phyloP scores from a whole-genome alignment of 1,284 basidiomycete genomes.

The Cutaneotrichosporon sp. region DNA sequence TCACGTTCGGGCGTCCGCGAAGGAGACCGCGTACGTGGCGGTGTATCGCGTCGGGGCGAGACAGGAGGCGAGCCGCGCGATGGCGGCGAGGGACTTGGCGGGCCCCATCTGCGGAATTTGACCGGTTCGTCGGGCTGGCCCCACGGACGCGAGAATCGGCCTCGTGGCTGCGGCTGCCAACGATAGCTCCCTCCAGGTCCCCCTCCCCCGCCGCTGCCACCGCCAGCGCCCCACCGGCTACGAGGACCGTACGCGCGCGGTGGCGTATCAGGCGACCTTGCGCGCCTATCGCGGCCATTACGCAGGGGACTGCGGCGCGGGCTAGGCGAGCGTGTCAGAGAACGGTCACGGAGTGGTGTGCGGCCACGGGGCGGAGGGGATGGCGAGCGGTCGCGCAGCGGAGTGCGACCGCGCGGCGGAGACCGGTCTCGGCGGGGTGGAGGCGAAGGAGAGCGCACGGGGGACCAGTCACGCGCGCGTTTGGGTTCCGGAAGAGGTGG shows the following conservation, averaged over 20 bases:
- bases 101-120: conserved; percentile 20
- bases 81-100: background rate
- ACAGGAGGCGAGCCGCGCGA: background rate
- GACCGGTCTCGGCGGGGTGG: background rate
- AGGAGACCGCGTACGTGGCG: background rate
- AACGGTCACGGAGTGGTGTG: background rate
- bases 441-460: conserved; percentile 1
- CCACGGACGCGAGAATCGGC: background rate
- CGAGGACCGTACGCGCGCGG: background rate
- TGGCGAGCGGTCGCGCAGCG: background rate
- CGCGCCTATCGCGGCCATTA: background rate
- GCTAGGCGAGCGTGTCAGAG: background rate
- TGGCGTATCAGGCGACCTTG: background rate
- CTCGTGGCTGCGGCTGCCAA: background rate
- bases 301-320: background rate
- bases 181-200: background rate
- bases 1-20: background rate
- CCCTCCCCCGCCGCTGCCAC: too few species aligned
- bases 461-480: conserved; percentile 7
- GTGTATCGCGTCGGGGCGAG: background rate
- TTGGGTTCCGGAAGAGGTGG: conserved; percentile 9
- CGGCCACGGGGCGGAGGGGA: background rate
- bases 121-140: conserved; percentile 2
- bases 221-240: background rate
- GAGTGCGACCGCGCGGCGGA: background rate